Evolutionary conservation across 1,139 yeast genomes (phyloP).

Genomic region (Lodderomyces oxycetoniae): DNA sequence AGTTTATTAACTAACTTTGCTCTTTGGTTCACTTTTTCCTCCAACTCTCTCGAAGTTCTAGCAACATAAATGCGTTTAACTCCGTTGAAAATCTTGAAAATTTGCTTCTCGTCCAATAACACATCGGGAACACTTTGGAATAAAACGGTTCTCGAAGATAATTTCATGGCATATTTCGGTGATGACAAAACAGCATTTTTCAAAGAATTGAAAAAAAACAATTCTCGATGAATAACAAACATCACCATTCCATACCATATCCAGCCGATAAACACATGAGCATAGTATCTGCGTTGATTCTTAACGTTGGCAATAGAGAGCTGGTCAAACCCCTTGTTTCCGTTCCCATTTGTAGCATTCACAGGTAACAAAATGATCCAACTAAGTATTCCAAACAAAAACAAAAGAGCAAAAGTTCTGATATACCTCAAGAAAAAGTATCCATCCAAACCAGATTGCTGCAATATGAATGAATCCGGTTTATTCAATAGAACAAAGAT

Average conservation of each 20-base stretch:
- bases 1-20: slow-evolving; percentile 55
- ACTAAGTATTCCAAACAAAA: slow-evolving; percentile 37
- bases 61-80: slow-evolving; percentile 72
- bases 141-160: slow-evolving; percentile 75
- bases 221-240: slow-evolving; percentile 74
- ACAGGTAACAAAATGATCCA: slow-evolving; percentile 62
- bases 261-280: slow-evolving; percentile 84
- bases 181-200: slow-evolving; percentile 79
- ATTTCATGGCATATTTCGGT: slow-evolving; percentile 68
- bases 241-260: slow-evolving; percentile 64
- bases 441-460: slow-evolving; percentile 75
- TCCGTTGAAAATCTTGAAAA: slow-evolving; percentile 61
- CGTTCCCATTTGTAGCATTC: slow-evolving; percentile 57
- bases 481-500: slow-evolving; percentile 49
- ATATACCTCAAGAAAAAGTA: slow-evolving; percentile 62
- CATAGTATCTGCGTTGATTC: slow-evolving; percentile 62
- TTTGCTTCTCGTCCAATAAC: slow-evolving; percentile 58
- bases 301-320: slow-evolving; percentile 72
- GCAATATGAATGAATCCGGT: slow-evolving; percentile 61
- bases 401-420: slow-evolving; percentile 38
- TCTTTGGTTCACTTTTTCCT: slow-evolving; percentile 56
- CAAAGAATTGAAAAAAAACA: slow-evolving; percentile 71
- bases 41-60: slow-evolving; percentile 59
- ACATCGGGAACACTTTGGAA: slow-evolving; percentile 77
- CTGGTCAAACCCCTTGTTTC: slow-evolving; percentile 64